Evolutionary conservation across 2,329 filamentous ascomycete genomes (phyloP), one percentile per base, ranked within the genome.

Genomic region (Sporothrix phasma): DNA sequence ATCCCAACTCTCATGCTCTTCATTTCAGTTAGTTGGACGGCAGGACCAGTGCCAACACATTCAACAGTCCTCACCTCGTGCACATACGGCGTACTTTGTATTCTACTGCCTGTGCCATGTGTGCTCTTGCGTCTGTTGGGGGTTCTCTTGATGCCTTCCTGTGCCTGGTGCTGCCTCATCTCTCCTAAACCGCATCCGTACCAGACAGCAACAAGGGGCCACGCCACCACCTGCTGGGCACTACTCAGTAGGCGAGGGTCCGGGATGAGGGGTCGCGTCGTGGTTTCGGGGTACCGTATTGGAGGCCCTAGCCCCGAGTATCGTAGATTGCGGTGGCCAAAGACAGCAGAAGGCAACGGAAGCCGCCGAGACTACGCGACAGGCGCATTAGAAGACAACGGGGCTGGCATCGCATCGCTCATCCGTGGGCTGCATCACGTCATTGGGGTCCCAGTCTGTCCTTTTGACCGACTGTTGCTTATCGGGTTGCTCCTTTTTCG

Each of bases 371-470:
- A 11, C 8, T 43, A 10, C 7, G 15, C 13, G 5, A 43, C 29
- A 61, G 7, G 13, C 43, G 45, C 13, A 34, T 13, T 13, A 43
- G 15, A 11, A 19, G 31, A 10, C n/a, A 24, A 5, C 4, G 19
- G 24, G 47, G 24, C 49, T 24, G 49, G 24, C 47, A 56, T 47
- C 45, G 41, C 62, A 59, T 65, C 58, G 59, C 63, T 62, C 63
- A 65, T 65, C 31, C 29, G 22, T n/a, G 34, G 63, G 49, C 63
- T 34, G 58, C 58, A 65, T 65, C 63, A 34, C 63, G 63, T 58
- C 63, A 65, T 65, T 26, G 34, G 37, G 7, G 29, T 17, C 41
- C 26, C 13, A 49, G 34, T 45, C 59, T 39, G 5, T 49, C 13
- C 19, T 46, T 61, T 24, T 31, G 43, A 31, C 19, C 13, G 31